Base-by-base conservation (phyloP, 805 yeast genomes). In the Vanderwaltozyma tropicalis region DNA sequence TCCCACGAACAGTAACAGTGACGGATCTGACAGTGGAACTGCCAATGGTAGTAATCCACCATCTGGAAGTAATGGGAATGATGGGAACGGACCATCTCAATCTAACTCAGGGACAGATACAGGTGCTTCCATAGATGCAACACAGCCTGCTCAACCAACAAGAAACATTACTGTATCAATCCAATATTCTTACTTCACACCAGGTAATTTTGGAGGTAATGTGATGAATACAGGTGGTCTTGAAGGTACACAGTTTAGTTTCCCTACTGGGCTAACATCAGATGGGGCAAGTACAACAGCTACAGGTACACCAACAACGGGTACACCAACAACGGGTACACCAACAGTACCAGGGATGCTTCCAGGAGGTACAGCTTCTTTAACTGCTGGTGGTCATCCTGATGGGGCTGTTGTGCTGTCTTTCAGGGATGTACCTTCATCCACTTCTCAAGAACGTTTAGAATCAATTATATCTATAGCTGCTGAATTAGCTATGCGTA, bases 401-500 rank as follows among this genome's bases (percentile, higher is more conserved):
- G 45, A 45, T 33, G 85, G 85, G 0, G 71, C 81, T 1, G 61
- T 80, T 26, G 68, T 78, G 25, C 59, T 80, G 47, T 74, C 78
- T 29, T 73, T 80, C 22, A 84, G 87, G n/a, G 77, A 78, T 47
- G 75, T 75, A 31, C 71, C 79, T 0, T 58, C 68, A 14, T 73
- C 74, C 41, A 64, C 76, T 22, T 74, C 78, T 37, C 80, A 77
- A n/a, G 69, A 71, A 27, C 67, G 74, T 26, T 63, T 80, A 24
- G 78, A 74, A 49, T 75, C 72, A 26, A 66, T 80, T 38, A 72
- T 81, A 11, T 64, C 78, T 20, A 59, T 80, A 40, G 86, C 87
- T 2, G 78, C 88, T 0, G 75, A 76, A 19, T 68, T 80, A 57
- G 87, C 87, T 1, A 67, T 78, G 53, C 63, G 79, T 28, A 75